Percentiles rank a stretch among this genome's conserved stretches.
Evolutionary conservation across 2,329 filamentous ascomycete genomes (phyloP).

Genomic region (Aspergillus brasiliensis): DNA sequence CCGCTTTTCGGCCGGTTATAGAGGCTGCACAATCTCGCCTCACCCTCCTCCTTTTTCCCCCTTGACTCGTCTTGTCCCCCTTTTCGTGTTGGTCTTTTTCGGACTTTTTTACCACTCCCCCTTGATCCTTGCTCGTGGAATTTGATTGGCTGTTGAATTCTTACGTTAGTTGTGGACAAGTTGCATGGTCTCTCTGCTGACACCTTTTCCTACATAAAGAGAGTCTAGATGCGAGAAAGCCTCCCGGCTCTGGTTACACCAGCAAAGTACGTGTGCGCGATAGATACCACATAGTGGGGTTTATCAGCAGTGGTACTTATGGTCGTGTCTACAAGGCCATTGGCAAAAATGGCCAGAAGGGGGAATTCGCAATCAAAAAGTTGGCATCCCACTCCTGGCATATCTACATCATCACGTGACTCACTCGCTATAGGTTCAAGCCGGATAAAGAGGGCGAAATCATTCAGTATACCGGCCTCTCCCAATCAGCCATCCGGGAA

Average conservation of each 20-base stretch:
- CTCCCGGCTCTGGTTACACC: slow-evolving; percentile 55
- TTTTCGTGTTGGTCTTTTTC: neutral
- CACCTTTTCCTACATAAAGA: slow-evolving; percentile 30
- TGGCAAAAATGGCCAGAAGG: slow-evolving; percentile 69
- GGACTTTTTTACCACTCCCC: neutral
- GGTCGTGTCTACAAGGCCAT: slow-evolving; percentile 96
- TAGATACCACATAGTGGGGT: slow-evolving; percentile 93
- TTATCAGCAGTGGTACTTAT: slow-evolving; percentile 98
- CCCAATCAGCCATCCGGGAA: slow-evolving; percentile 93
- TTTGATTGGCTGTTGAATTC: slow-evolving; percentile 1
- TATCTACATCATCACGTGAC: neutral
- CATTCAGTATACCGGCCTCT: slow-evolving; percentile 94
- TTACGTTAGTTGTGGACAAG: neutral
- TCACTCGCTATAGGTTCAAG: slow-evolving; percentile 66
- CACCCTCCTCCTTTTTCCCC: neutral
- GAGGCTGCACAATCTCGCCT: slow-evolving; percentile 5
- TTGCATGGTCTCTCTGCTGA: slow-evolving; percentile 24
- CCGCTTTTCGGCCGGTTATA: neutral
- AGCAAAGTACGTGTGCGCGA: slow-evolving; percentile 86
- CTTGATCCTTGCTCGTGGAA: slow-evolving; percentile 11
- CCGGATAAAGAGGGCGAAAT: slow-evolving; percentile 97
- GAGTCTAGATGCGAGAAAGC: slow-evolving; percentile 40
- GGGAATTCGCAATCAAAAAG: slow-evolving; percentile 98
- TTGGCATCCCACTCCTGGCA: slow-evolving; percentile 44
- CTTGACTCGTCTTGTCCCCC: neutral